Evolutionary conservation across 441 rosid genomes (phyloP), one percentile per base, ranked within the genome.

Genomic region (Mallotus repandus): DNA sequence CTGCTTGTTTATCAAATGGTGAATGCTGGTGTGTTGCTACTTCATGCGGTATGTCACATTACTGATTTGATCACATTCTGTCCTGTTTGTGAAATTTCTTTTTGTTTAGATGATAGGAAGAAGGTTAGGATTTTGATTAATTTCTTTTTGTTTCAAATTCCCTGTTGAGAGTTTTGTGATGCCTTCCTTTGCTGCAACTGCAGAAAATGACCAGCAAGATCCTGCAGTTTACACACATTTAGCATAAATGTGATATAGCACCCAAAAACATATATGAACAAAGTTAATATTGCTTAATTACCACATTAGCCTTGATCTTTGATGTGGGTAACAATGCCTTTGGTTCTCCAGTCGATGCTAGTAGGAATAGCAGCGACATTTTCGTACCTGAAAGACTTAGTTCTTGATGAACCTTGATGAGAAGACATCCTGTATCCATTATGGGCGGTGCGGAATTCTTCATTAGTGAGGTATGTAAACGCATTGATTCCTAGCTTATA

Each of bases 201-300:
- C 83, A 7, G 98, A 93, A 78, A 91, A 91, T 18, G 97, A 94
- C 96, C 96, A 91, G 50, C 98, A 93, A 66, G 90, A 87, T 22
- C 97, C 94, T 91, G 77, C 38, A 63, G 70, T 56, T n/a, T n/a
- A n/a, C n/a, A n/a, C n/a, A n/a, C n/a, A n/a, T n/a, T n/a, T n/a
- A n/a, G n/a, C 9, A 14, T 19, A 10, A 13, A 60, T n/a, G 41
- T 29, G 63, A 46, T 25, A n/a, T n/a, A n/a, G n/a, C n/a, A n/a
- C n/a, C n/a, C n/a, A n/a, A n/a, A n/a, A n/a, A n/a, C n/a, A n/a
- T n/a, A n/a, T n/a, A n/a, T n/a, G n/a, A n/a, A n/a, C n/a, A n/a
- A n/a, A n/a, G n/a, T n/a, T n/a, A n/a, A n/a, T n/a, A n/a, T n/a
- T n/a, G n/a, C n/a, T n/a, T n/a, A n/a, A n/a, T 25, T 87, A 93